A percentile compares a stretch with the other conserved stretches of the same genome.
Evolutionary conservation across 345 rosid genomes (phyloP).

Genomic region (Eucalyptus tenuipes): DNA sequence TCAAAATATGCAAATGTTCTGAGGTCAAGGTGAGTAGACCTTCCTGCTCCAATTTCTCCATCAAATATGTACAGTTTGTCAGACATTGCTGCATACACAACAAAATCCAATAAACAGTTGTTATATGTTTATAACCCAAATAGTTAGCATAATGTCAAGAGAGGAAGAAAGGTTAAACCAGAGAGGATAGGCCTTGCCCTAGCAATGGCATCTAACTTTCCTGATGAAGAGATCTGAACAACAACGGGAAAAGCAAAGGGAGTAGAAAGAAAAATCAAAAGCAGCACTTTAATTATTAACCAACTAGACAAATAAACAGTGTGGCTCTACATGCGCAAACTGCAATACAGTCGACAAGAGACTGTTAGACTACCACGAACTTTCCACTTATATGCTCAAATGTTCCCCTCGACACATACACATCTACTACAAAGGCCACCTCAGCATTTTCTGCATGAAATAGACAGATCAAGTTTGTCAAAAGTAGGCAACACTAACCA

Average conservation of each 20-base stretch:
- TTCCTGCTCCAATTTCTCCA: slow-evolving; percentile 74
- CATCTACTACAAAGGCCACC: slow-evolving; percentile 37
- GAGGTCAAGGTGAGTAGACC: slow-evolving; percentile 28
- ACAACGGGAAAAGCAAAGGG: background rate
- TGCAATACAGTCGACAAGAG: background rate
- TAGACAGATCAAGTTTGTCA: background rate
- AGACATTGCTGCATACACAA: slow-evolving; percentile 52
- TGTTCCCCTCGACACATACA: slow-evolving; percentile 49
- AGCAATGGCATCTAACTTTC: slow-evolving; percentile 55
- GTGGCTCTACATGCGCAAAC: background rate
- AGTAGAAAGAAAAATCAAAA: background rate
- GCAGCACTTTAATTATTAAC: background rate
- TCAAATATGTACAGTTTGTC: slow-evolving; percentile 56
- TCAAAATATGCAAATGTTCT: background rate
- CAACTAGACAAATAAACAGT: background rate
- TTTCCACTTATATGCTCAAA: slow-evolving; percentile 47
- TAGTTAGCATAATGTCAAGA: background rate
- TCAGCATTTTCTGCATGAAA: slow-evolving; percentile 36
- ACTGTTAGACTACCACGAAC: slow-evolving; percentile 32
- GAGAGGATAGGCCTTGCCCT: slow-evolving; percentile 66
- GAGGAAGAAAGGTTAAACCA: slow-evolving; percentile 23
- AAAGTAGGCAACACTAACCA: background rate
- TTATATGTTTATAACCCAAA: background rate
- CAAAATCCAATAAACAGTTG: background rate
- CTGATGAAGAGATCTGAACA: slow-evolving; percentile 62